Percentiles rank a stretch among this genome's conserved stretches.
These are phyloP conservation scores for Hyaloscypha bicolor DNA, from an alignment of 495 filamentous ascomycete species.

Conservation along the genomic window DNA sequence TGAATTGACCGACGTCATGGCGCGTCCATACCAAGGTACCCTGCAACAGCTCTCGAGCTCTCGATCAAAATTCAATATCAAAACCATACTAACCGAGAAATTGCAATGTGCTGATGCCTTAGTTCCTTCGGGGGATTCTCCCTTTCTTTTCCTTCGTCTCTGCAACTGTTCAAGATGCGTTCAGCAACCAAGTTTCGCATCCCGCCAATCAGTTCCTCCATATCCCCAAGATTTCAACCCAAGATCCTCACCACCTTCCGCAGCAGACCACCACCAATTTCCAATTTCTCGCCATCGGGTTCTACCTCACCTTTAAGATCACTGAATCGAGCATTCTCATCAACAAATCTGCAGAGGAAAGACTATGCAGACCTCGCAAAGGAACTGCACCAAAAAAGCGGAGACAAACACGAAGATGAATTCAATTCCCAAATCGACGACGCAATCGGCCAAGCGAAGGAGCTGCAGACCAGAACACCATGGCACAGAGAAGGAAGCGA, in stretches of 20 bases:
- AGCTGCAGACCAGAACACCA: constrained; percentile 54
- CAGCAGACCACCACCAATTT: constrained; percentile 15
- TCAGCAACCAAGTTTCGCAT: background rate
- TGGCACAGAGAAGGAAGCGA: constrained; percentile 73
- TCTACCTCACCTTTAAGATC: background rate
- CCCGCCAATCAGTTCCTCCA: background rate
- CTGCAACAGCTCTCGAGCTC: background rate
- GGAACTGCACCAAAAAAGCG: constrained; percentile 31
- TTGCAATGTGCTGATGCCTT: background rate
- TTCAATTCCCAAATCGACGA: constrained; percentile 38
- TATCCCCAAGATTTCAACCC: background rate
- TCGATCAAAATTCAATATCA: background rate
- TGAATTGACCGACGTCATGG: background rate
- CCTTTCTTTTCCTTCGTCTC: background rate
- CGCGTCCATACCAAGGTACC: background rate
- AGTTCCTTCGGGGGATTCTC: background rate
- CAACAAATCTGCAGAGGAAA: background rate
- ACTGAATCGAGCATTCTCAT: constrained; percentile 1
- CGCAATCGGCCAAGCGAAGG: constrained; percentile 47
- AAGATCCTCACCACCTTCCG: constrained; percentile 14
- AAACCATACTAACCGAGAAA: background rate
- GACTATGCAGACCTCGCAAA: constrained; percentile 17
- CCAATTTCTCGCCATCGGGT: background rate
- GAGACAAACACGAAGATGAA: constrained; percentile 26
- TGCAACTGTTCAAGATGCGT: background rate